These are phyloP conservation scores for Choanephora cucurbitarum DNA, from an alignment of 371 early-diverging fungal species.

Conservation along the genomic window DNA sequence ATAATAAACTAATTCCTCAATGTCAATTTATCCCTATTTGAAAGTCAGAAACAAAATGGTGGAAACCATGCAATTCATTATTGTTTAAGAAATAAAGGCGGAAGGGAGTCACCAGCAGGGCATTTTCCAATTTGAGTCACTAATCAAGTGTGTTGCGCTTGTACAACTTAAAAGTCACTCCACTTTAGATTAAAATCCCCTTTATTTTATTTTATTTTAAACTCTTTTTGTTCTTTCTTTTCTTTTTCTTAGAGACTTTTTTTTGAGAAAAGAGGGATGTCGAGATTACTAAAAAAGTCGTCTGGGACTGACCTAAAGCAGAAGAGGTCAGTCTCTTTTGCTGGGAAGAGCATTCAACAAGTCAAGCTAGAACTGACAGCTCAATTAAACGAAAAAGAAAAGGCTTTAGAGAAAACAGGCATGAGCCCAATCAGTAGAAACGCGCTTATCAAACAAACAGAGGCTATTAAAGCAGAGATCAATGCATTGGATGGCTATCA, in stretches of 20 bases:
- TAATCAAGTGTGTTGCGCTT: conserved; percentile 18
- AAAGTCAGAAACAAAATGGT: not conserved
- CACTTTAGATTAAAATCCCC: conserved; percentile 14
- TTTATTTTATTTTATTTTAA: not conserved
- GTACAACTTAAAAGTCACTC: conserved; percentile 26
- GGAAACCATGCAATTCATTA: not conserved
- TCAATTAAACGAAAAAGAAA: conserved; percentile 23
- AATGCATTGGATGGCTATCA: conserved; percentile 11
- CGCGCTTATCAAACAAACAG: conserved; percentile 21
- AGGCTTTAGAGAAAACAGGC: conserved; percentile 5
- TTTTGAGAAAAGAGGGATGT: not conserved
- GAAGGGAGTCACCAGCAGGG: conserved; percentile 17
- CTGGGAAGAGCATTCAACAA: conserved; percentile 24
- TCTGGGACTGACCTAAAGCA: conserved; percentile 13
- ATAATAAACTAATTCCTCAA: conserved; percentile 5
- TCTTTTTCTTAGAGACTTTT: conserved; percentile 2
- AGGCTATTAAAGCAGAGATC: conserved; percentile 14
- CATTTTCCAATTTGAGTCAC: conserved; percentile 28
- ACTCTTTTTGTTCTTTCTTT: conserved; percentile 8
- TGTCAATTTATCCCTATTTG: not conserved
- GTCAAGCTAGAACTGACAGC: conserved; percentile 19
- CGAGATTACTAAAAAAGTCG: conserved; percentile 6
- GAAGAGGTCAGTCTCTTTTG: conserved; percentile 23
- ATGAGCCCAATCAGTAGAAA: conserved; percentile 25
- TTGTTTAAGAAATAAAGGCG: not conserved